Base-by-base conservation (phyloP, 805 yeast species). In the Clavispora asparagi region DNA sequence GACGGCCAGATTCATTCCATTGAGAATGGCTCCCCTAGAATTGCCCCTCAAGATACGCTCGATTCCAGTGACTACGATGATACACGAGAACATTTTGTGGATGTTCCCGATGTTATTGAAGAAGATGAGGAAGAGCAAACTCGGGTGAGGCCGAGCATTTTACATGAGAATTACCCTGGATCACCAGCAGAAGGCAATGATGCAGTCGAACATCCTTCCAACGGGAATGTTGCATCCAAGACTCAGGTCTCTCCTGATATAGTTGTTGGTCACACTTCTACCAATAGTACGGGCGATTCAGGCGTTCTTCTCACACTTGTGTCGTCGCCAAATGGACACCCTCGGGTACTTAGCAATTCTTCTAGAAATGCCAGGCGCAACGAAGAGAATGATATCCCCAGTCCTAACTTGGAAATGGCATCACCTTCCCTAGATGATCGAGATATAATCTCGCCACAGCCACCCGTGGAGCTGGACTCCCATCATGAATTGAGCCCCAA, bases 61-160 rank as follows among this genome's bases (percentile, higher is more conserved):
- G 30, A 27, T 14, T 39, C 25, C 5, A 25, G 17, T 12, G 30
- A 39, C 14, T 23, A 9, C n/a, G 46, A 41, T 9, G 50, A 49
- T 31, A 45, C 37, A 2, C 37, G 11, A n/a, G 37, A 33, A 42
- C 28, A 33, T 26, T 52, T 52, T 37, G 56, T 53, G 33, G 55
- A 53, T 42, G 56, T 53, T 10, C 55, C 55, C 2, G 54, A 52
- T 7, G 32, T 35, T 11, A 39, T 43, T 23, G 52, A 44, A 7
- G 52, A 48, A 7, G 49, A 40, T 11, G 26, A 25, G 4, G 53
- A 44, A 16, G 46, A 38, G 12, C 38, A 41, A 27, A 9, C 10
- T 6, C 5, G n/a, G 35, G 35, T 14, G 19, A 7, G 37, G 3
- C 37, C 25, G 13, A 7, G 25, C 1, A 10, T 33, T 17, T 7